Percentiles rank a stretch among this genome's conserved stretches.
Evolutionary conservation across 2,329 filamentous ascomycete species (phyloP).

Genomic region (Botrytis sinoallii): DNA sequence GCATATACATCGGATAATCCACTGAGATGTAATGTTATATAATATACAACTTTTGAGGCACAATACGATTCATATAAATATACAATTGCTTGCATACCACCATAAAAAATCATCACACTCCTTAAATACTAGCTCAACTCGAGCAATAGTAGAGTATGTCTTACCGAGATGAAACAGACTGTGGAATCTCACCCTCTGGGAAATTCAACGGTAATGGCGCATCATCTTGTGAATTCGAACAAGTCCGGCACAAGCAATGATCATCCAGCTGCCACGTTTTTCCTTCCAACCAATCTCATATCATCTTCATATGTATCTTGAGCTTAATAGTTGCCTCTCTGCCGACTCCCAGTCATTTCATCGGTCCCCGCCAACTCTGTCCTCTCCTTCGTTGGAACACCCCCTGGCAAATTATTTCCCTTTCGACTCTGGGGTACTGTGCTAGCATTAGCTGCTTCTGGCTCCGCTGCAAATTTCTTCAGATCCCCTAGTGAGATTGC

Average conservation of each 20-base stretch:
- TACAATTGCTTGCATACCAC: background rate
- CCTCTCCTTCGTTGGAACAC: constrained; percentile 25
- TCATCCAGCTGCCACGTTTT: background rate
- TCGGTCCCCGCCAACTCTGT: constrained; percentile 27
- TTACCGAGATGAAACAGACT: background rate
- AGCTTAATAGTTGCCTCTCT: background rate
- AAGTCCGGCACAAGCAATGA: background rate
- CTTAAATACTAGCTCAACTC: background rate
- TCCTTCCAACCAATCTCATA: background rate
- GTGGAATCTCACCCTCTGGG: background rate
- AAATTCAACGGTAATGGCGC: background rate
- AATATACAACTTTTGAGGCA: background rate
- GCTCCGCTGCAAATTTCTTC: constrained; percentile 36
- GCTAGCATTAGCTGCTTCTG: constrained; percentile 27
- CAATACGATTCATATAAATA: background rate
- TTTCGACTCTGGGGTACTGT: constrained; percentile 25
- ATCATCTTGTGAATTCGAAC: background rate
- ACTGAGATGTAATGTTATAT: no score
- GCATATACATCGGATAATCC: background rate
- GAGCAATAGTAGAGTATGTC: background rate
- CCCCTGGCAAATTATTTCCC: constrained; percentile 22
- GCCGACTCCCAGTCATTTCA: constrained; percentile 22
- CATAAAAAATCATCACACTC: background rate
- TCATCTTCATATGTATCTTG: background rate
- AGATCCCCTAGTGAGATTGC: constrained; percentile 36